Evolutionary conservation across 148 eudicot species (phyloP), one percentile per base, ranked within the genome.

Genomic region (Vaccinium macrocarpon): DNA sequence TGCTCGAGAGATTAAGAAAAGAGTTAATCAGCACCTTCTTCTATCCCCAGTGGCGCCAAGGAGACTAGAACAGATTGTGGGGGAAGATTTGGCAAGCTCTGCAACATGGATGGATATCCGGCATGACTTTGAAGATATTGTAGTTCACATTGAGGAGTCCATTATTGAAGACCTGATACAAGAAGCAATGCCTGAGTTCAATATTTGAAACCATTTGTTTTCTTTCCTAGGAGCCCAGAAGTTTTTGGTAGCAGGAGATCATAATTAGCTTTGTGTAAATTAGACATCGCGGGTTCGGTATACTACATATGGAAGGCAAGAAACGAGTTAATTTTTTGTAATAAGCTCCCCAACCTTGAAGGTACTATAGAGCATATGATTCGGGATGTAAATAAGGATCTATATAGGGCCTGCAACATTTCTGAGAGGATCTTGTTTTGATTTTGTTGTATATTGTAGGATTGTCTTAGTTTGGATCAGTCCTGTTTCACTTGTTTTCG

Each of bases 21-120:
- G 82, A 73, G 88, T 87, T 50, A 25, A 84, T 21, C 59, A 46
- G 68, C 56, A 83, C 84, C 75, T 87, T 35, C 70, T 73, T 78
- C 88, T 84, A 19, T 48, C 81, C 0, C 19, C 42, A 27, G 78
- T 49, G 9, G 61, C 15, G 79, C 85, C 68, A 76, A 75, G 76
- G 14, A 87, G 87, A 59, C 27, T 87, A 53, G 87, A 90, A 18
- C 84, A 85, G 82, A 86, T 88, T 82, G 83, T 85, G 25, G 79
- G 84, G 32, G 81, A 80, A 70, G 92, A 87, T 78, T 49, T 85
- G 29, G 81, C 82, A 48, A 78, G 70, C 71, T 85, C 81, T 64
- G 81, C 81, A 49, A 85, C 62, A 4, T 88, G 92, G 92, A 62
- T 84, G 29, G 89, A 88, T 57, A 75, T 68, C 29, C 52, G 81